phyloP scores from a whole-genome alignment of 495 filamentous ascomycete species.

The Cercophora sp. region DNA sequence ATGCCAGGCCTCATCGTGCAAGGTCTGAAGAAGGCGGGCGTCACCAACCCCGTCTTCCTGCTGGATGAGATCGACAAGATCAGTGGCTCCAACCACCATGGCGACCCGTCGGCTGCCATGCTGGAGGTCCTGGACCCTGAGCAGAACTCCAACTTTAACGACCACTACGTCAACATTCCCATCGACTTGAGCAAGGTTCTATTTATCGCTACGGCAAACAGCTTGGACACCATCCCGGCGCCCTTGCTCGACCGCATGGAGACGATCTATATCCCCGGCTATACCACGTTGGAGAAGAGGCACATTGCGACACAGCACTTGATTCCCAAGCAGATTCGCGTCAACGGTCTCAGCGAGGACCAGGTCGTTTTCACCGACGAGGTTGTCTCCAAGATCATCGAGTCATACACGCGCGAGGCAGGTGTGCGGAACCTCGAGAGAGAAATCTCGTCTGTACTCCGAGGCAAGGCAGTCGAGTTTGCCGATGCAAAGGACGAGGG shows the following conservation, averaged over 20 bases:
- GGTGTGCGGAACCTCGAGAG: slow-evolving; percentile 95
- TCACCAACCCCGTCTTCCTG: slow-evolving; percentile 92
- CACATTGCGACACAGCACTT: slow-evolving; percentile 93
- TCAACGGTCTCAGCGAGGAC: slow-evolving; percentile 68
- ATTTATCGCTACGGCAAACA: slow-evolving; percentile 98
- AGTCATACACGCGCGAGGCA: slow-evolving; percentile 94
- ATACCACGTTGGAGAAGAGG: slow-evolving; percentile 96
- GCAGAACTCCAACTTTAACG: slow-evolving; percentile 90
- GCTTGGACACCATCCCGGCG: slow-evolving; percentile 88
- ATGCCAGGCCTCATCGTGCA: slow-evolving; percentile 96
- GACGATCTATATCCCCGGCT: slow-evolving; percentile 84
- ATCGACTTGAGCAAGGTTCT: slow-evolving; percentile 94
- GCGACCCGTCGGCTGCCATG: slow-evolving; percentile 98
- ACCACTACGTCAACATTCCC: slow-evolving; percentile 96
- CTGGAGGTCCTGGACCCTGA: slow-evolving; percentile 97
- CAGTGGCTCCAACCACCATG: slow-evolving; percentile 86
- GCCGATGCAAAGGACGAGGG: slow-evolving; percentile 81
- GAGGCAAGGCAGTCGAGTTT: slow-evolving; percentile 91
- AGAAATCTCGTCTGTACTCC: slow-evolving; percentile 90
- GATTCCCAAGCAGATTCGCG: slow-evolving; percentile 84
- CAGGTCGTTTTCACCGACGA: slow-evolving; percentile 74
- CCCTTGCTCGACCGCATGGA: slow-evolving; percentile 98
- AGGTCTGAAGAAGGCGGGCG: slow-evolving; percentile 92
- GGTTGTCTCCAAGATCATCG: slow-evolving; percentile 90
- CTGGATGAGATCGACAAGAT: slow-evolving; percentile 99